Conservation (phyloP, 2,329 filamentous ascomycete species). For the Stenocarpella maydis region DNA sequence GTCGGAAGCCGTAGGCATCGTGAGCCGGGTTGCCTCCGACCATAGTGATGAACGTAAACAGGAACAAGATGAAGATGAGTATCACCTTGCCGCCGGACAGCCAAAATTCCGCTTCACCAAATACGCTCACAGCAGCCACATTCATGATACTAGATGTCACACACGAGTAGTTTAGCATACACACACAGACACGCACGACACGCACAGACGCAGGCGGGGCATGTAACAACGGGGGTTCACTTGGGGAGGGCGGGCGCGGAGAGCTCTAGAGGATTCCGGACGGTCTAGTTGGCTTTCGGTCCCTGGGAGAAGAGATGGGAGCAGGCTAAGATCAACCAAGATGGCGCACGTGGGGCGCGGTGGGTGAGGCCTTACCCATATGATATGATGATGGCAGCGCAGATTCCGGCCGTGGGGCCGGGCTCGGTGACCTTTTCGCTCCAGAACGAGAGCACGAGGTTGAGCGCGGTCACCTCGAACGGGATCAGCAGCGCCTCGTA, state of each 20-base stretch:
- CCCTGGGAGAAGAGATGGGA: not conserved
- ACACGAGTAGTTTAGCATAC: conserved; percentile 38
- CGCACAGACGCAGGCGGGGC: not conserved
- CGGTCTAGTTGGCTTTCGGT: conserved; percentile 18
- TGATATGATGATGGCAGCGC: conserved; percentile 61
- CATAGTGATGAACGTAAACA: conserved; percentile 82
- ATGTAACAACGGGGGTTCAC: conserved; percentile 21
- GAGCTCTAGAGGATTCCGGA: conserved; percentile 20
- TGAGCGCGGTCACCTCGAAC: conserved; percentile 52
- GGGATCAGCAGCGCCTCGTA: conserved; percentile 52
- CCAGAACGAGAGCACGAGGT: conserved; percentile 57
- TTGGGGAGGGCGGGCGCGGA: conserved; percentile 12
- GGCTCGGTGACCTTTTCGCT: conserved; percentile 46
- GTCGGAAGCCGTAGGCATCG: conserved; percentile 76
- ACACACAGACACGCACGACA: not conserved
- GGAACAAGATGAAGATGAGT: conserved; percentile 71
- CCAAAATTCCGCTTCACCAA: conserved; percentile 78
- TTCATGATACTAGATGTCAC: conserved; percentile 60
- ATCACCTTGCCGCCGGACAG: conserved; percentile 69
- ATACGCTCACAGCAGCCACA: conserved; percentile 70
- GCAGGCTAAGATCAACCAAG: not conserved
- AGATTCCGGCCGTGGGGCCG: conserved; percentile 57
- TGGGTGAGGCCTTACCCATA: conserved; percentile 58
- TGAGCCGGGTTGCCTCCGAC: conserved; percentile 77
- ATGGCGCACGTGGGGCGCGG: not conserved